Evolutionary conservation across 768 basidiomycete species (phyloP), one percentile per base, ranked within the genome.

Genomic region (Amanita thiersii): DNA sequence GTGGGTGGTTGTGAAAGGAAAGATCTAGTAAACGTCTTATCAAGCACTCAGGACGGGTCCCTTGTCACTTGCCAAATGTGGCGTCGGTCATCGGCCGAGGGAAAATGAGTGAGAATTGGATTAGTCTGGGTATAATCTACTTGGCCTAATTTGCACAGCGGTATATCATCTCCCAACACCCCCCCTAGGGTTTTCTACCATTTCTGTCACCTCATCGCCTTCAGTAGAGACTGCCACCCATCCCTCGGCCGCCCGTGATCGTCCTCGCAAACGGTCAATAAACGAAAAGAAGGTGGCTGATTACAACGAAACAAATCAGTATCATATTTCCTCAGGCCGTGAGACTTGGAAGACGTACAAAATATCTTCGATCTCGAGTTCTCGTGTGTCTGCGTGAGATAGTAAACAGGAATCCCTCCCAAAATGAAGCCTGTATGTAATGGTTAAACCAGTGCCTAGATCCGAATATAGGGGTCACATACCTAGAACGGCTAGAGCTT

Each of bases 401-500:
- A 90, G 52, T 89, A 92, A 34, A 91, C 72, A 1, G 89, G 89
- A 37, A 92, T 64, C 5, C 89, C 89, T 43, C 75, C 75, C 25
- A 79, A 65, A 10, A 92, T 77, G 50, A 92, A 92, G 2, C 73
- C 87, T 90, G 51, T 33, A 19, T 37, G 46, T 37, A 12, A 37
- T 11, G 28, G 35, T 28, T 43, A 31, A 32, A 47, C 21, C 30
- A 47, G 23, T 46, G 39, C 28, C 14, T 10, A 2, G 18, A 26
- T 14, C 17, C 36, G 34, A 12, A 25, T 10, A 37, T 20, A 30
- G 4, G 26, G 8, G 10, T 1, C 15, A 64, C 75, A 44, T 51
- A 92, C 91, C 83, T 43, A 96, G 69, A 4, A 91, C 93, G 5
- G 91, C 81, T 4, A 87, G 58, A 0, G 93, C 91, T 57, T 94